A percentile compares a stretch with the other conserved stretches of the same genome.
Evolutionary conservation across 345 rosid genomes (phyloP).

Genomic region (Lumnitzera littorea): DNA sequence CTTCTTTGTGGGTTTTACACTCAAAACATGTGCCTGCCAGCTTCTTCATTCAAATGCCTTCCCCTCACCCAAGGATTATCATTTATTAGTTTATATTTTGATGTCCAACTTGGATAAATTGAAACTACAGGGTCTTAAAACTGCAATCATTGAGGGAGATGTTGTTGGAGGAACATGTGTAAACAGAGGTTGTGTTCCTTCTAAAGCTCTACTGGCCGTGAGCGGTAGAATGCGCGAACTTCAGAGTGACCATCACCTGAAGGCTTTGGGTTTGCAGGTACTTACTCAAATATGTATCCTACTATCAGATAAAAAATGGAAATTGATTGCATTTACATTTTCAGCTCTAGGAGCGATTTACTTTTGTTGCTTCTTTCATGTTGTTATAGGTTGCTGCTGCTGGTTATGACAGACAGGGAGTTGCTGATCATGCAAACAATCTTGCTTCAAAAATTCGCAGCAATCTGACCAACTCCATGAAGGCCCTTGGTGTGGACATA

Average conservation of each 20-base stretch:
- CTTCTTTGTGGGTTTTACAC: background rate
- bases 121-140: constrained; percentile 72
- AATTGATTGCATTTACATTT: background rate
- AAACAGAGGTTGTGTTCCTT: constrained; percentile 98
- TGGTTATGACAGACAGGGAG: constrained; percentile 90
- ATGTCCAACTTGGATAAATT: constrained; percentile 1
- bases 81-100: background rate
- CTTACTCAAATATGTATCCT: background rate
- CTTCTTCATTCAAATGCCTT: background rate
- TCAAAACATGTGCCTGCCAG: background rate
- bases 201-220: constrained; percentile 94
- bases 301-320: too few relatives aligned
- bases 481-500: constrained; percentile 91
- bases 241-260: constrained; percentile 91
- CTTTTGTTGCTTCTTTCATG: background rate
- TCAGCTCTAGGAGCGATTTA: background rate
- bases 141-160: constrained; percentile 94
- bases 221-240: constrained; percentile 96
- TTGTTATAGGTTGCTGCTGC: constrained; percentile 75
- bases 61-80: background rate
- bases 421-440: constrained; percentile 95
- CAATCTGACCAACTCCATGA: constrained; percentile 89
- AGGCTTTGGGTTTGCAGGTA: constrained; percentile 95
- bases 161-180: constrained; percentile 99
- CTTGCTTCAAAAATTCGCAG: constrained; percentile 83